Evolutionary conservation across 495 filamentous ascomycete species (phyloP).

Genomic region (Massariosphaeria phaeospora): DNA sequence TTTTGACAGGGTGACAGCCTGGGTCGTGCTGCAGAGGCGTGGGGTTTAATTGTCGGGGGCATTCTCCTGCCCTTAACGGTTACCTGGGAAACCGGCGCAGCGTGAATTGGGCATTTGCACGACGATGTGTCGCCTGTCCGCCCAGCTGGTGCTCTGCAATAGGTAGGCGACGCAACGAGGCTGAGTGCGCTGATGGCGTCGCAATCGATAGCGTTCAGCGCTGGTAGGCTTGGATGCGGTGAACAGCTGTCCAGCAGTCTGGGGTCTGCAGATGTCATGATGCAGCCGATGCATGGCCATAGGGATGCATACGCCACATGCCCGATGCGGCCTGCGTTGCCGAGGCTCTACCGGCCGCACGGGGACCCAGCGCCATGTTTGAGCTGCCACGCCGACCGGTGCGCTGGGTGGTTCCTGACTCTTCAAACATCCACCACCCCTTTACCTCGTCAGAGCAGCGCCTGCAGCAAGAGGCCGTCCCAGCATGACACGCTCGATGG

Average conservation of each 20-base stretch:
- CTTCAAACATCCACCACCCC: neutral
- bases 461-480: too few species aligned
- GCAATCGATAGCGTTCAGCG: neutral
- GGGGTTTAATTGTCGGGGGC: neutral
- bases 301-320: neutral
- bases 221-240: slow-evolving; percentile 5
- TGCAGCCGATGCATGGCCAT: slow-evolving; percentile 14
- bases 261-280: slow-evolving; percentile 15
- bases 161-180: neutral
- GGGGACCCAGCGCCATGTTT: slow-evolving; percentile 9
- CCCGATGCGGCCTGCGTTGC: neutral
- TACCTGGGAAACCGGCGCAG: slow-evolving; percentile 1
- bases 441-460: too few species aligned
- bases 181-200: neutral
- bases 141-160: neutral
- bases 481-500: too few species aligned
- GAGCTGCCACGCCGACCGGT: neutral
- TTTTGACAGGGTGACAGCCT: too few species aligned
- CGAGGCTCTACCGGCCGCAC: slow-evolving; percentile 6
- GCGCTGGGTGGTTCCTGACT: slow-evolving; percentile 6
- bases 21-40: slow-evolving; percentile 2
- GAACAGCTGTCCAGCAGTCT: slow-evolving; percentile 16
- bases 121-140: neutral
- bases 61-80: neutral
- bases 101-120: slow-evolving; percentile 2